Base-by-base conservation (phyloP, 192 early-diverging fungal genomes). In the Dissophora ornata region DNA sequence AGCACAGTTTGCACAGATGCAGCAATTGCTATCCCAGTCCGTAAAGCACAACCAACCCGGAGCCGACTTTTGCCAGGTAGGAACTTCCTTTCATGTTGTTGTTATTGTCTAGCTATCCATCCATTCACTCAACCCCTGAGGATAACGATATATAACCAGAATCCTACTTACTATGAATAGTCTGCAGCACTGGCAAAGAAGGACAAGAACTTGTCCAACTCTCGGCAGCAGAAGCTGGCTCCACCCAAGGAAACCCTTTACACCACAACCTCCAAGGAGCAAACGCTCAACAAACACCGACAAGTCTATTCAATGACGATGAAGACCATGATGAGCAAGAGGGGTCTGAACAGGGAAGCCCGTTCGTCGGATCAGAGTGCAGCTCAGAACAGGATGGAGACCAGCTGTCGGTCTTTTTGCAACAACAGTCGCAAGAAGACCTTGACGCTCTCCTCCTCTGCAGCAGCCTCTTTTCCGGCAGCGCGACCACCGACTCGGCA, bases 131-230 rank as follows among this genome's bases (percentile, higher is more conserved):
- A n/a, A n/a, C n/a, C n/a, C n/a, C n/a, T n/a, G n/a, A n/a, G n/a
- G n/a, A n/a, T n/a, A n/a, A n/a, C n/a, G n/a, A n/a, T n/a, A n/a
- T n/a, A n/a, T n/a, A n/a, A n/a, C n/a, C n/a, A n/a, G n/a, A n/a
- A n/a, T n/a, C n/a, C 28, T 2, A 29, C 42, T 12, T 33, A 22
- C 8, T 36, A 16, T 42, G 25, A 16, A 54, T 62, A 77, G 73
- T 77, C 73, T 77, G 73, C 73, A 77, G 73, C 67, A 77, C 73
- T 77, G 73, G 73, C 73, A 77, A 77, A 77, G 73, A 62, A 77
- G 73, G 73, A 53, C 73, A 67, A 57, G 73, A 33, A 13, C 63
- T 77, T 61, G 73, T 62, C 73, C 73, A 77, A 77, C 73, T 77
- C 73, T 77, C 63, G 30, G 73, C 73, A 77, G 73, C 73, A 77